These are phyloP conservation scores for Cystobasidiaceae sp. DNA, from an alignment of 1,284 basidiomycete species.

Conservation along the genomic window DNA sequence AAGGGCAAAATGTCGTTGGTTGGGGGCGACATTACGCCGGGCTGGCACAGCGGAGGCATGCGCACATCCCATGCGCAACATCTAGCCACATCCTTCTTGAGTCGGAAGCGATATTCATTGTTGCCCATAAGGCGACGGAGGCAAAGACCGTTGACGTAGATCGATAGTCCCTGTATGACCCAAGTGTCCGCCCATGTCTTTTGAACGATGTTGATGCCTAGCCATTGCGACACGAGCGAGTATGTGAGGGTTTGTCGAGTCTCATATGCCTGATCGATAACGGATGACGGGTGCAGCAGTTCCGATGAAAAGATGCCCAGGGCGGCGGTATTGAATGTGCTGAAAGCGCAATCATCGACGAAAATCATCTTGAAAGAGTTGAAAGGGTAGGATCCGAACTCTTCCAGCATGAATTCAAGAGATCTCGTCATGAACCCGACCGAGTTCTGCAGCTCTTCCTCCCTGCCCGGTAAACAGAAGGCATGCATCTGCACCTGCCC, in stretches of 20 bases:
- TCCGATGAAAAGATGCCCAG: slow-evolving; percentile 76
- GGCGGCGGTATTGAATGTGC: slow-evolving; percentile 77
- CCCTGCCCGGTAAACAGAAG: slow-evolving; percentile 80
- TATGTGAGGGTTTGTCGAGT: slow-evolving; percentile 81
- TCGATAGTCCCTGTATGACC: slow-evolving; percentile 87
- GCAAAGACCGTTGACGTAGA: slow-evolving; percentile 86
- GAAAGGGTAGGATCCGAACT: slow-evolving; percentile 95
- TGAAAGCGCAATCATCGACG: slow-evolving; percentile 76
- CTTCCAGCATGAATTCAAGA: slow-evolving; percentile 84
- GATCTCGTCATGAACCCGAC: slow-evolving; percentile 76
- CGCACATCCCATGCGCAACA: slow-evolving; percentile 78
- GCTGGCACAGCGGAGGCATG: slow-evolving; percentile 91
- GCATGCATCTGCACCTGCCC: slow-evolving; percentile 79
- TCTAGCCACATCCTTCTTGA: slow-evolving; percentile 97
- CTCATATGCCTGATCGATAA: slow-evolving; percentile 91
- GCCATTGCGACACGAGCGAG: slow-evolving; percentile 91
- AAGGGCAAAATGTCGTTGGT: slow-evolving; percentile 72
- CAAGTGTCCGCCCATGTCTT: slow-evolving; percentile 93
- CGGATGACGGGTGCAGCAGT: slow-evolving; percentile 76
- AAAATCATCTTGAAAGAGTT: slow-evolving; percentile 89
- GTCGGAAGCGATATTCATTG: slow-evolving; percentile 92
- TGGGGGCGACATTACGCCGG: slow-evolving; percentile 73
- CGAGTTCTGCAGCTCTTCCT: slow-evolving; percentile 63
- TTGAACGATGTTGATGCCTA: slow-evolving; percentile 92
- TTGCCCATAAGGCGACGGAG: slow-evolving; percentile 82